A percentile compares a stretch with the other conserved stretches of the same genome.
These are phyloP conservation scores for Alternaria metachromatica DNA, from an alignment of 2,329 filamentous ascomycete species.

Conservation along the genomic window DNA sequence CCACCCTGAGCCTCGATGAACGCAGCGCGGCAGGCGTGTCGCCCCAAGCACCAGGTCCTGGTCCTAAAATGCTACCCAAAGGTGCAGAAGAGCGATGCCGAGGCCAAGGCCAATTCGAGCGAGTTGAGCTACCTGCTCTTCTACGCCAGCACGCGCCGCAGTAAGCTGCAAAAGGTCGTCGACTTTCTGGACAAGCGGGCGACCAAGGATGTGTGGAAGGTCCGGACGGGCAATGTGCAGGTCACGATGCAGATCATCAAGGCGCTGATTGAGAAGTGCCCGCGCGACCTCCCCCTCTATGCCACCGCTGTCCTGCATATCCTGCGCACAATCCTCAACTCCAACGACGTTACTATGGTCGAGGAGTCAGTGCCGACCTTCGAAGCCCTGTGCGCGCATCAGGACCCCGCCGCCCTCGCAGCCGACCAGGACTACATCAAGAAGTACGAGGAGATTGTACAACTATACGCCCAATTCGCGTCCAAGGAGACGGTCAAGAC, in stretches of 20 bases:
- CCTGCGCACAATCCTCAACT: slow-evolving; percentile 80
- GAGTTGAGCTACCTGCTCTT: slow-evolving; percentile 97
- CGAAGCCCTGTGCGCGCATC: slow-evolving; percentile 84
- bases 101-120: slow-evolving; percentile 94
- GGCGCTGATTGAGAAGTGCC: slow-evolving; percentile 90
- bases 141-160: slow-evolving; percentile 91
- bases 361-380: slow-evolving; percentile 89
- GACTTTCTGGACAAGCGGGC: slow-evolving; percentile 94
- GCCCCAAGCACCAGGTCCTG: slow-evolving; percentile 95
- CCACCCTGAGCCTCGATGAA: slow-evolving; percentile 54
- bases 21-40: slow-evolving; percentile 66
- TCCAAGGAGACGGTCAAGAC: slow-evolving; percentile 62
- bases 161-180: slow-evolving; percentile 96
- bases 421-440: slow-evolving; percentile 83
- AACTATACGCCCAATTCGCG: slow-evolving; percentile 79
- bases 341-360: slow-evolving; percentile 88
- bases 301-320: slow-evolving; percentile 84
- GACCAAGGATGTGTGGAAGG: slow-evolving; percentile 86
- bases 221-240: slow-evolving; percentile 88
- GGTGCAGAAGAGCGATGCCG: slow-evolving; percentile 82
- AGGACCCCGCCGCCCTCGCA: slow-evolving; percentile 83
- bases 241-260: slow-evolving; percentile 92
- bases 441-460: slow-evolving; percentile 83
- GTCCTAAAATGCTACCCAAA: slow-evolving; percentile 96
- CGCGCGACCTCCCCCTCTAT: slow-evolving; percentile 88